Evolutionary conservation across 768 basidiomycete genomes (phyloP), one percentile per base, ranked within the genome.

Genomic region (Lactarius evosmus): DNA sequence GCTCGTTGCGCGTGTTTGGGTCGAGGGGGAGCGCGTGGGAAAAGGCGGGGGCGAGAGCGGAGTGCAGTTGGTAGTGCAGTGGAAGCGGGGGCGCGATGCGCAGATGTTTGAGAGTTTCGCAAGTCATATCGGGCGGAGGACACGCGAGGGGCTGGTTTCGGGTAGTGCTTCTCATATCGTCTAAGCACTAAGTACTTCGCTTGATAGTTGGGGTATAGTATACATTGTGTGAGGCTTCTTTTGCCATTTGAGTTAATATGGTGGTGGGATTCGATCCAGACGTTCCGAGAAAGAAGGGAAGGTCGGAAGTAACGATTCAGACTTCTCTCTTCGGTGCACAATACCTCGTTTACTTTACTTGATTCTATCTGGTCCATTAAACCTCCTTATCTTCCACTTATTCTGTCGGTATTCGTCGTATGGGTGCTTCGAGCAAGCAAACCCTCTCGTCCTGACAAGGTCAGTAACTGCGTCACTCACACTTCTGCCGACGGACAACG

Each of bases 31-130:
- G 32, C 64, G 25, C 65, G 66, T 25, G 34, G 17, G 17, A 32
- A 52, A 2, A 29, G 11, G n/a, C n/a, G 5, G 4, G 41, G 32
- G 52, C 4, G 25, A 55, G 30, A 61, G 17, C 33, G 59, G 30
- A 3, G 53, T 58, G 27, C 53, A 56, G 9, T 51, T 88, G 49
- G 76, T 81, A 58, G 84, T 83, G 65, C 78, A 82, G 36, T 92
- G 91, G 91, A 70, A 85, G 25, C 76, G 76, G 56, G 91, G 91
- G 0, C 70, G 62, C 30, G 84, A 91, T 32, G 71, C 86, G 49
- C 66, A 66, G 0, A 53, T 88, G 57, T 87, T 88, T 52, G 88
- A 90, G 69, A 83, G 86, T 44, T 87, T 93, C 66, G 79, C 78
- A 25, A 83, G 83, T 64, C 89, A 91, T 77, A 74, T 90, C 27